Percentiles rank a stretch among this genome's conserved stretches.
phyloP scores from a whole-genome alignment of 805 yeast genomes.

The Candida dendrica region DNA sequence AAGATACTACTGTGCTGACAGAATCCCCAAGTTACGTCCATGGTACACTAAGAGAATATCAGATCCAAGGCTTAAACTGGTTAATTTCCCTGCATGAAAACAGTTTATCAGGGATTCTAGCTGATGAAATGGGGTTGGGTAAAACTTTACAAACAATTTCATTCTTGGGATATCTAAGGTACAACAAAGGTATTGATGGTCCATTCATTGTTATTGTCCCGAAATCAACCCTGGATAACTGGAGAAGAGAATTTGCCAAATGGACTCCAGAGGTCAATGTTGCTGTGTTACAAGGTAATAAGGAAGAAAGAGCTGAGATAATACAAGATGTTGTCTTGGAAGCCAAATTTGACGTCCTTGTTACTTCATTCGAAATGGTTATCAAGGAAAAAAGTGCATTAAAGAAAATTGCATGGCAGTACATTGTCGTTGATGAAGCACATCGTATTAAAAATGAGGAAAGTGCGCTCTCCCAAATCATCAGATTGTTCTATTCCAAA shows the following conservation, averaged over 20 bases:
- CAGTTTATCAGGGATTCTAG: conserved; percentile 83
- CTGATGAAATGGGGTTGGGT: conserved; percentile 98
- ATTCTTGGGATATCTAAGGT: conserved; percentile 81
- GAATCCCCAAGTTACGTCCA: conserved; percentile 76
- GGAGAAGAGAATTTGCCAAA: conserved; percentile 89
- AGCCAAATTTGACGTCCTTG: conserved; percentile 81
- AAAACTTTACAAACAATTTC: conserved; percentile 93
- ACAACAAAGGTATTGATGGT: conserved; percentile 71
- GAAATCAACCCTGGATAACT: conserved; percentile 90
- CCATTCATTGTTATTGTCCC: conserved; percentile 92
- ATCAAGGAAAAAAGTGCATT: conserved; percentile 78
- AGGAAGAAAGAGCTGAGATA: conserved; percentile 64
- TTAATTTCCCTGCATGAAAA: conserved; percentile 82
- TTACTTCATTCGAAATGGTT: conserved; percentile 91
- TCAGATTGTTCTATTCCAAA: conserved; percentile 78
- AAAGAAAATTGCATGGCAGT: conserved; percentile 86
- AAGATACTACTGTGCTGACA: conserved; percentile 63
- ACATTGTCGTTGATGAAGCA: conserved; percentile 91
- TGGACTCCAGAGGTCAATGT: conserved; percentile 96
- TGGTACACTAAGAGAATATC: conserved; percentile 84
- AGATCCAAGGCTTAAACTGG: conserved; percentile 95
- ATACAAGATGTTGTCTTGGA: conserved; percentile 53
- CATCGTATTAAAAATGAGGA: conserved; percentile 95
- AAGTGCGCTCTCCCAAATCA: conserved; percentile 85
- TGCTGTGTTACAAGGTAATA: conserved; percentile 81